Evolutionary conservation across 2,329 filamentous ascomycete genomes (phyloP).

Genomic region (Monosporascus sp.): DNA sequence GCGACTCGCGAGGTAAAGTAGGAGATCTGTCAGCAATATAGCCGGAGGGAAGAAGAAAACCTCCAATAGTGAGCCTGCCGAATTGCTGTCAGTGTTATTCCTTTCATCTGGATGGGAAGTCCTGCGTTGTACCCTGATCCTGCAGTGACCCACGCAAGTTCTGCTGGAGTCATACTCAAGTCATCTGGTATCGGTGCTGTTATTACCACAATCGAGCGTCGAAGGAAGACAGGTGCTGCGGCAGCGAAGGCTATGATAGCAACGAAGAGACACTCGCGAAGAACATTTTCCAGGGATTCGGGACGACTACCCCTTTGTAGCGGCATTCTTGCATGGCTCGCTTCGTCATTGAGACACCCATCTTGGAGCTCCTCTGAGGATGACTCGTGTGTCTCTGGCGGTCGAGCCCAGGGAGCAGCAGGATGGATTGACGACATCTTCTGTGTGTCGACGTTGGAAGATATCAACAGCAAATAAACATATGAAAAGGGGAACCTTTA

Average conservation of each 20-base stretch:
- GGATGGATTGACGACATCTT: not conserved
- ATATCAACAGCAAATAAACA: not conserved
- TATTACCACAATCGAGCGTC: slow-evolving; percentile 26
- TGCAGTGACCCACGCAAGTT: slow-evolving; percentile 27
- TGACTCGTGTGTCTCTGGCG: not conserved
- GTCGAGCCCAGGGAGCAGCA: not conserved
- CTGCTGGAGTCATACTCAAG: slow-evolving; percentile 23
- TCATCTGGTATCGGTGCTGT: slow-evolving; percentile 20
- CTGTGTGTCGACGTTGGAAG: slow-evolving; percentile 3
- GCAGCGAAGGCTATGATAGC: slow-evolving; percentile 25
- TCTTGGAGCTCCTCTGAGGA: slow-evolving; percentile 24
- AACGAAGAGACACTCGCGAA: slow-evolving; percentile 25
- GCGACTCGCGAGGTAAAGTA: slow-evolving; percentile 22
- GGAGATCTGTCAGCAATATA: slow-evolving; percentile 24
- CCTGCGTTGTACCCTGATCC: slow-evolving; percentile 22
- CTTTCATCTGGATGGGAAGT: too few species aligned
- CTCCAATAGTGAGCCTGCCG: slow-evolving; percentile 24
- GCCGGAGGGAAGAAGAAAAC: slow-evolving; percentile 27
- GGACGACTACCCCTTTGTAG: slow-evolving; percentile 21
- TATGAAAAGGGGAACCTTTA: not conserved
- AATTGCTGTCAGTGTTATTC: not conserved
- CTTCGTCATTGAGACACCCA: slow-evolving; percentile 23
- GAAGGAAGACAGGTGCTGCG: slow-evolving; percentile 26
- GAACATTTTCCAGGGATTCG: slow-evolving; percentile 19
- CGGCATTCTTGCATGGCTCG: slow-evolving; percentile 9